Evolutionary conservation across 164 flowering plant genomes (phyloP).

Genomic region (Annona squamosa): DNA sequence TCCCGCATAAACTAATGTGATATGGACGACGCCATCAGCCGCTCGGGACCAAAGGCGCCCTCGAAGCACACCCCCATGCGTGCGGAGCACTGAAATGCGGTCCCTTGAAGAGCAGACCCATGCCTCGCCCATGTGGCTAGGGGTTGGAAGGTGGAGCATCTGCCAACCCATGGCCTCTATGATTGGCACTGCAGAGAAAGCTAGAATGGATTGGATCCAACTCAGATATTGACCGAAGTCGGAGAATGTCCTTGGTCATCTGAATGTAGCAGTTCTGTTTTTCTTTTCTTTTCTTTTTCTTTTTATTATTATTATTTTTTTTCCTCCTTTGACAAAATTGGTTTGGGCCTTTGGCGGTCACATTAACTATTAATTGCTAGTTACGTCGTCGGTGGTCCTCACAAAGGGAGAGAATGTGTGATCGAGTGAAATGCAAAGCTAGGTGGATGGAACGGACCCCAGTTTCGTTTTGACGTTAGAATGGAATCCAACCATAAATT

Average conservation of each 20-base stretch:
- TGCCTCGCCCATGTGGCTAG: constrained; percentile 1
- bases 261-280: neutral
- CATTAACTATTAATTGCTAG: neutral
- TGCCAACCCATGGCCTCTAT: neutral
- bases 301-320: neutral
- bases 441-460: neutral
- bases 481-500: too few species aligned
- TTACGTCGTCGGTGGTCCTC: neutral
- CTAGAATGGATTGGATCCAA: constrained; percentile 1
- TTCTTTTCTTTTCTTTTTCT: neutral
- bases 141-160: neutral
- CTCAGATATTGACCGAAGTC: neutral
- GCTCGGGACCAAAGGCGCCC: too few species aligned
- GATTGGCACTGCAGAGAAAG: neutral
- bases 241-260: neutral
- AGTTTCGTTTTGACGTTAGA: too few species aligned
- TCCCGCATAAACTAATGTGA: neutral
- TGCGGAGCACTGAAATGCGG: neutral
- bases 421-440: neutral
- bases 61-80: neutral
- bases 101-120: neutral
- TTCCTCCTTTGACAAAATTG: neutral
- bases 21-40: neutral
- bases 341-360: neutral
- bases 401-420: neutral